Conservation (phyloP, 2,329 filamentous ascomycete genomes). For the Scedosporium apiospermum region DNA sequence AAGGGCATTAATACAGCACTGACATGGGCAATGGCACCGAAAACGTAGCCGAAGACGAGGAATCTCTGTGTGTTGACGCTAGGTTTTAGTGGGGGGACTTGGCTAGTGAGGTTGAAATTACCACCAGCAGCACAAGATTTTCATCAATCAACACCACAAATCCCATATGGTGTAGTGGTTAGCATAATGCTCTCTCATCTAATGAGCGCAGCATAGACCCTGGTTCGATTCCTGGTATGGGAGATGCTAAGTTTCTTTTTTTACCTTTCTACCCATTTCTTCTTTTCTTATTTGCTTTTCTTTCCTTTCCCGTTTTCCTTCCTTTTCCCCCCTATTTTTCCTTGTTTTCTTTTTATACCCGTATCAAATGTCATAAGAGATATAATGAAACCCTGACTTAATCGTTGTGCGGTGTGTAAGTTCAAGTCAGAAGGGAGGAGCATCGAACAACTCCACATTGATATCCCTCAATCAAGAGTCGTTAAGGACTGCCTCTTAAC, state of each 20-base stretch:
- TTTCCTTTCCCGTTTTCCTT: not conserved
- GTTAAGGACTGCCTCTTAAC: too few relatives aligned
- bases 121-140: not conserved
- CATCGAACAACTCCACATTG: too few relatives aligned
- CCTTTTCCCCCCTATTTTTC: not conserved
- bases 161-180: too few relatives aligned
- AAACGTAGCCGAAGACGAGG: conserved; percentile 45
- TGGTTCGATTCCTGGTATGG: too few relatives aligned
- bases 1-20: conserved; percentile 30
- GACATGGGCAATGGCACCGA: conserved; percentile 42
- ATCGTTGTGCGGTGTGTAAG: too few relatives aligned
- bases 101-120: conserved; percentile 34
- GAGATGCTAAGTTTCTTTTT: not conserved
- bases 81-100: too few relatives aligned
- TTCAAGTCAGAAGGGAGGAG: too few relatives aligned
- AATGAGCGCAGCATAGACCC: too few relatives aligned
- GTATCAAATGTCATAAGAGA: not conserved
- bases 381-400: not conserved
- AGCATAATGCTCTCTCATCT: too few relatives aligned
- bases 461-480: too few relatives aligned
- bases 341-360: not conserved
- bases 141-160: not conserved
- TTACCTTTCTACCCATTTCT: not conserved
- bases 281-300: not conserved
- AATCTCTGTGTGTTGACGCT: conserved; percentile 45